phyloP scores from a whole-genome alignment of 805 yeast genomes.

The Metschnikowia similis region DNA sequence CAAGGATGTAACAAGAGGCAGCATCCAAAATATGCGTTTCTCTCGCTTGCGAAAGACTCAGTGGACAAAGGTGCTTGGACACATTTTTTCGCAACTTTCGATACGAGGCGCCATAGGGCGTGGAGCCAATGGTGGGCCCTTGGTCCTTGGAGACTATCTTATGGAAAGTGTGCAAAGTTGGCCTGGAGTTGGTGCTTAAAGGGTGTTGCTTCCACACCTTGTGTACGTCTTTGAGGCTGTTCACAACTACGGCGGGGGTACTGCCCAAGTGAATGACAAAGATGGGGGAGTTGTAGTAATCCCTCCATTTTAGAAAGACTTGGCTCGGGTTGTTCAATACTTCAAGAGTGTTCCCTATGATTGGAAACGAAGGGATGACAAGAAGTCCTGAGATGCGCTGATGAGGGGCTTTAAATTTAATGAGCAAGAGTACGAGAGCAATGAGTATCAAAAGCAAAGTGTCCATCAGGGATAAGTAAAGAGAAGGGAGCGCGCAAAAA shows the following conservation, averaged over 20 bases:
- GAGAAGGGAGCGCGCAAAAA: neutral
- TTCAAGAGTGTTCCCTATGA: slow-evolving; percentile 48
- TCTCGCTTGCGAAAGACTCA: slow-evolving; percentile 22
- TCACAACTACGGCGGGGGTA: slow-evolving; percentile 58
- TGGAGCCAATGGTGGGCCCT: slow-evolving; percentile 62
- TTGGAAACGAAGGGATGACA: slow-evolving; percentile 44
- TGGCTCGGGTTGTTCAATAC: slow-evolving; percentile 47
- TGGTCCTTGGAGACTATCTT: slow-evolving; percentile 50
- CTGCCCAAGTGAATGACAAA: slow-evolving; percentile 64
- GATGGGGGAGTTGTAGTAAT: slow-evolving; percentile 38
- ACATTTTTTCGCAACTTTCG: slow-evolving; percentile 46
- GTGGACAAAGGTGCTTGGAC: slow-evolving; percentile 40
- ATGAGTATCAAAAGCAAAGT: neutral
- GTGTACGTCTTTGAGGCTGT: slow-evolving; percentile 52
- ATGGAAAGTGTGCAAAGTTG: slow-evolving; percentile 65
- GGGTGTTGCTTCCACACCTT: slow-evolving; percentile 48
- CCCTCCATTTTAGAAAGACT: slow-evolving; percentile 43
- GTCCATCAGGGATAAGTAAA: neutral
- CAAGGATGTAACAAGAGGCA: slow-evolving; percentile 30
- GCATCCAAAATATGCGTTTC: slow-evolving; percentile 33
- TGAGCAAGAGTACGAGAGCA: slow-evolving; percentile 1
- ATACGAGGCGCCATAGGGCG: slow-evolving; percentile 51
- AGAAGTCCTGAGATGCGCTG: slow-evolving; percentile 34
- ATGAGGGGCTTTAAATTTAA: neutral
- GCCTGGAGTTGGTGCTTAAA: slow-evolving; percentile 61